Evolutionary conservation across 352 stramenopile genomes (phyloP), one percentile per base, ranked within the genome.

Genomic region (Globisporangium mamillatum): DNA sequence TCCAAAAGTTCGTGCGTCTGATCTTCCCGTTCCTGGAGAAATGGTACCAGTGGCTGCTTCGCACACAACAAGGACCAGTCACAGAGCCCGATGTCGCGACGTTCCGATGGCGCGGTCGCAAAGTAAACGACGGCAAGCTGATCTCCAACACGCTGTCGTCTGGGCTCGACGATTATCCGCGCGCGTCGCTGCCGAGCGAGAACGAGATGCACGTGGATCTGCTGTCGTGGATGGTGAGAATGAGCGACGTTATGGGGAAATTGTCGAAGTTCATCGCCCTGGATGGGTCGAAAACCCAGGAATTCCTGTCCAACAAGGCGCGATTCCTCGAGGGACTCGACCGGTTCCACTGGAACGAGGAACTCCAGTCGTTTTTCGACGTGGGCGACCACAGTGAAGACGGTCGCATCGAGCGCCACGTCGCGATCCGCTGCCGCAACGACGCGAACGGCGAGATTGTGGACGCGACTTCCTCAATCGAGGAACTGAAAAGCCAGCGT

Each of bases 91-190:
- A 81, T 2, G 27, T 69, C 0, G 62, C 73, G 38, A 89, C 74
- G 57, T 88, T 94, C 38, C 85, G 87, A 24, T 98, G 92, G 92
- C 85, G 88, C n/a, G 92, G 92, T 0, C 80, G 90, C 8, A 74
- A 80, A 29, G 25, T 69, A 0, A 76, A 90, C 41, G 82, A 93
- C 68, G 83, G 85, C 48, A 93, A 92, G 52, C 75, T 97, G 34
- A 91, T 97, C 60, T 72, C 93, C 4, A 96, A 97, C 72, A 98
- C 91, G n/a, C 72, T 98, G 1, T 90, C 92, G 1, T 98, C 91
- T 0, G 95, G 95, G 0, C 68, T 98, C 8, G 95, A 98, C 58
- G 95, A 98, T 75, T 98, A 97, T 68, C 95, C 95, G 2, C 79
- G 88, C 60, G 87, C 88, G 1, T 94, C 81, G n/a, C 70, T 74